phyloP scores from a whole-genome alignment of 352 stramenopile genomes.

The Globisporangium apiculatum region DNA sequence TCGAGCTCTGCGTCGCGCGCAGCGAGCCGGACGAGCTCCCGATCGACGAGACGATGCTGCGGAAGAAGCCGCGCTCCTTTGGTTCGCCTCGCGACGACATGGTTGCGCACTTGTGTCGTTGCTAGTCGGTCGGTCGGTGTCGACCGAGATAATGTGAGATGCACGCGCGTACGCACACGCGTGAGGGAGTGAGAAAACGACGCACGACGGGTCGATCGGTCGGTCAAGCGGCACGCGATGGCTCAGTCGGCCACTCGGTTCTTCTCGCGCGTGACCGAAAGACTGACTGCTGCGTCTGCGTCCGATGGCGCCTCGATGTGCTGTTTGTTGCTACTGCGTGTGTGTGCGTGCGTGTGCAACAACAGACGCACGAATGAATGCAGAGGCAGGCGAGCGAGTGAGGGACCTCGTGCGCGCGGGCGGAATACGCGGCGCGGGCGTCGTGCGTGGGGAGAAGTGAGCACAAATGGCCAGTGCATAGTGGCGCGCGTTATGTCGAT shows the following conservation, averaged over 20 bases:
- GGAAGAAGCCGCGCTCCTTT: constrained; percentile 45
- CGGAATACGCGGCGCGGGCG: not conserved
- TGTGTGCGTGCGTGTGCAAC: not conserved
- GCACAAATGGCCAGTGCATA: not conserved
- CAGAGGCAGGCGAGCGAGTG: not conserved
- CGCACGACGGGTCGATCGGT: not conserved
- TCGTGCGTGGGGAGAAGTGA: constrained; percentile 1
- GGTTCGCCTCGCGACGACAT: constrained; percentile 32
- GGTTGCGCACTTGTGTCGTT: not conserved
- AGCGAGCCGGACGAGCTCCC: constrained; percentile 28
- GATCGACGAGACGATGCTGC: constrained; percentile 57
- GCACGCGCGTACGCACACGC: not conserved
- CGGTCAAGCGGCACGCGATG: not conserved
- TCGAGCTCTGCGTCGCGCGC: constrained; percentile 21
- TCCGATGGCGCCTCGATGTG: not conserved
- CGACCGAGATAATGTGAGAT: not conserved
- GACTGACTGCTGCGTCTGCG: not conserved
- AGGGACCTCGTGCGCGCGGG: not conserved
- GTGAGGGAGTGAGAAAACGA: not conserved
- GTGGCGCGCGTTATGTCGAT: not conserved
- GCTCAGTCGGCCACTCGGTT: not conserved
- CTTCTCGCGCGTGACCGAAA: not conserved
- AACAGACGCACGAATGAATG: not conserved
- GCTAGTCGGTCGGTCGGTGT: too few species aligned
- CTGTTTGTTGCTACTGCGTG: not conserved